These are phyloP conservation scores for Trametopsis cervina DNA, from an alignment of 768 basidiomycete species.

Conservation along the genomic window DNA sequence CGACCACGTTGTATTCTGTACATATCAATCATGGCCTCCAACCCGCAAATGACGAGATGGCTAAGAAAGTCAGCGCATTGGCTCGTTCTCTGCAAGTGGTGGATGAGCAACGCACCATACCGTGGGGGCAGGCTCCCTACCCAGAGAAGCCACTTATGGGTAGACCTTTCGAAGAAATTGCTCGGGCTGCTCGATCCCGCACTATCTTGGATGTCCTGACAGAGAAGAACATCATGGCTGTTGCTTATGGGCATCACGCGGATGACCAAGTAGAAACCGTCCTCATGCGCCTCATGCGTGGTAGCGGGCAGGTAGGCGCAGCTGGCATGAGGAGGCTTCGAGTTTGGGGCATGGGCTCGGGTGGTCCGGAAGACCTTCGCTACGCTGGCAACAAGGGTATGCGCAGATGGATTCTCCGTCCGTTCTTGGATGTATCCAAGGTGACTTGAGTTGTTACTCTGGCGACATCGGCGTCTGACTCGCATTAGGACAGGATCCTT, in stretches of 20 bases:
- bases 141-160: constrained; percentile 37
- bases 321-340: constrained; percentile 63
- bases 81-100: constrained; percentile 38
- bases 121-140: constrained; percentile 51
- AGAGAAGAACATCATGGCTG: constrained; percentile 25
- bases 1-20: constrained; percentile 41
- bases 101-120: constrained; percentile 41
- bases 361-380: constrained; percentile 10
- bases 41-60: constrained; percentile 47
- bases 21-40: constrained; percentile 72
- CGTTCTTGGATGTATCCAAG: constrained; percentile 62
- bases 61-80: constrained; percentile 34
- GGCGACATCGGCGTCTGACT: background rate
- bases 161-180: constrained; percentile 44
- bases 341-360: constrained; percentile 72
- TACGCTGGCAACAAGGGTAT: constrained; percentile 52
- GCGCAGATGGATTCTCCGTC: constrained; percentile 63
- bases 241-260: constrained; percentile 71
- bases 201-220: constrained; percentile 44
- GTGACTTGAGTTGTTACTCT: constrained; percentile 31
- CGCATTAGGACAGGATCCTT: constrained; percentile 64
- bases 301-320: constrained; percentile 49
- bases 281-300: constrained; percentile 58
- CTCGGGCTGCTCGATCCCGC: constrained; percentile 54
- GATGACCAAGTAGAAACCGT: constrained; percentile 84